A percentile compares a stretch with the other conserved stretches of the same genome.
Evolutionary conservation across 2,329 filamentous ascomycete species (phyloP).

Genomic region (Phialophora tarda): DNA sequence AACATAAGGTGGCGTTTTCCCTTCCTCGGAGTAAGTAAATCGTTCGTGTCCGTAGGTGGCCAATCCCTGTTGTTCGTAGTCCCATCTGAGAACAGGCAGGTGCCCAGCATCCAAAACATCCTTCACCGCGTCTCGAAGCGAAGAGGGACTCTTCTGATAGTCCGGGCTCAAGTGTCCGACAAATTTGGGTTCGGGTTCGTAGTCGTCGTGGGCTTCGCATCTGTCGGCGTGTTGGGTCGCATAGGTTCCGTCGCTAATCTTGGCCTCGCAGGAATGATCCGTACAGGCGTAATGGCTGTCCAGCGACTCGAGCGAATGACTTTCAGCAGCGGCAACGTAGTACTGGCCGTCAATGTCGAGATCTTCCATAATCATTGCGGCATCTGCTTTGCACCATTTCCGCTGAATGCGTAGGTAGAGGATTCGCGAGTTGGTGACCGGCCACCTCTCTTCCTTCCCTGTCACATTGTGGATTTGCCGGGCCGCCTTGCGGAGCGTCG

Average conservation of each 20-base stretch:
- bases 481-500: slow-evolving; percentile 2
- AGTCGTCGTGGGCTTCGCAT: slow-evolving; percentile 3
- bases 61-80: not conserved
- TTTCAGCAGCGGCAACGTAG: slow-evolving; percentile 1
- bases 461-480: slow-evolving; percentile 3
- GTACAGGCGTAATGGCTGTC: slow-evolving; percentile 6
- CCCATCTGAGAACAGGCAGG: not conserved
- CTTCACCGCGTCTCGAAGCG: not conserved
- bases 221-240: not conserved
- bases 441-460: slow-evolving; percentile 1
- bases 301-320: slow-evolving; percentile 3
- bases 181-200: slow-evolving; percentile 3
- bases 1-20: slow-evolving; percentile 1
- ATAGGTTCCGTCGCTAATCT: slow-evolving; percentile 7
- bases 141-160: not conserved
- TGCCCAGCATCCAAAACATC: not conserved
- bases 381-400: slow-evolving; percentile 7
- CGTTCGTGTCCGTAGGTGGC: slow-evolving; percentile 3
- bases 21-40: not conserved
- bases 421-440: not conserved
- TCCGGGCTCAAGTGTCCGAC: not conserved
- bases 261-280: slow-evolving; percentile 1
- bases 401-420: slow-evolving; percentile 6
- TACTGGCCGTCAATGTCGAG: slow-evolving; percentile 7
- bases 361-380: slow-evolving; percentile 4